A percentile compares a stretch with the other conserved stretches of the same genome.
These are phyloP conservation scores for Dimargaris cristalligena DNA, from an alignment of 192 early-diverging fungal genomes.

Conservation along the genomic window DNA sequence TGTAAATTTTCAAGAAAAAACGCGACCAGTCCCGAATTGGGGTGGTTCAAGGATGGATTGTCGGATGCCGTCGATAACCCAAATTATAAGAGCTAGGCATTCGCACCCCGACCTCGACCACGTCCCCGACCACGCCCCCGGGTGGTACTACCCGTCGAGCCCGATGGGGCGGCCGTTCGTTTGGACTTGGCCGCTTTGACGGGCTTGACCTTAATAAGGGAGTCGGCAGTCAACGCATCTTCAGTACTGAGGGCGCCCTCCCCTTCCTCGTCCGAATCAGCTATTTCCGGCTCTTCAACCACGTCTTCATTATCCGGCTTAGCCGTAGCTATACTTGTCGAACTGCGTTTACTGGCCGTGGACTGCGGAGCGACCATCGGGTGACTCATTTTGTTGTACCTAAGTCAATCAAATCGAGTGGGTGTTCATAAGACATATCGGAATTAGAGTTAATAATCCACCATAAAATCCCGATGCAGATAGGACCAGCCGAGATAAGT, in stretches of 20 bases:
- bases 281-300: not conserved
- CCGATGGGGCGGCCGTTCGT: not conserved
- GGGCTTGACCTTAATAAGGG: not conserved
- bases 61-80: too few species aligned
- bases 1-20: too few species aligned
- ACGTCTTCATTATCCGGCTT: conserved; percentile 10
- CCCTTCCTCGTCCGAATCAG: not conserved
- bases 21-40: too few species aligned
- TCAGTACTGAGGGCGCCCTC: too few species aligned
- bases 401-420: not conserved
- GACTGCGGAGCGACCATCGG: not conserved
- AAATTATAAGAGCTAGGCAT: not conserved
- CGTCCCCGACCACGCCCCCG: not conserved
- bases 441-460: not conserved
- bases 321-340: not conserved
- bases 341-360: not conserved
- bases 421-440: not conserved
- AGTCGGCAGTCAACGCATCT: not conserved
- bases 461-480: not conserved
- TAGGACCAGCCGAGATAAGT: not conserved
- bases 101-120: not conserved
- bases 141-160: not conserved
- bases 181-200: not conserved
- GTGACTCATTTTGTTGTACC: conserved; percentile 8
- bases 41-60: too few species aligned